phyloP scores from a whole-genome alignment of 129 eudicot species.

The carrot (Daucus carota) region DNA sequence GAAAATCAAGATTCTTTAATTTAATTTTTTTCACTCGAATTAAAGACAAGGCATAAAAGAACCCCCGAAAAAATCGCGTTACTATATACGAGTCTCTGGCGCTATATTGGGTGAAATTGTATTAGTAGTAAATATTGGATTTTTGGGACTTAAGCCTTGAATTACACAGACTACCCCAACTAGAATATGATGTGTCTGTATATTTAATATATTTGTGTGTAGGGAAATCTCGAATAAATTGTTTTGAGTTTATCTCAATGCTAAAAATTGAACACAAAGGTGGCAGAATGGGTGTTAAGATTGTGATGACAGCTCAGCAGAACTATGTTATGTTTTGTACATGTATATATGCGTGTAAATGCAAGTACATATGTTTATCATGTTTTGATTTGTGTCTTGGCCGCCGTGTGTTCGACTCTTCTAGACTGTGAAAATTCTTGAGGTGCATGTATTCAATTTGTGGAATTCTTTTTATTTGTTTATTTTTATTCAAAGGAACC shows the following conservation, averaged over 20 bases:
- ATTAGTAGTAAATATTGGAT: not conserved
- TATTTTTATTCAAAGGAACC: too few relatives aligned
- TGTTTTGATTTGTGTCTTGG: too few relatives aligned
- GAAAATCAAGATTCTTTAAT: not conserved
- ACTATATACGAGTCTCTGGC: not conserved
- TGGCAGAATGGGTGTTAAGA: not conserved
- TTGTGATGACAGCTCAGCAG: slow-evolving; percentile 1
- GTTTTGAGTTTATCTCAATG: not conserved
- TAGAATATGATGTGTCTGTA: not conserved
- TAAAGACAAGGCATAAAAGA: not conserved
- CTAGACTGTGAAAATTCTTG: too few relatives aligned
- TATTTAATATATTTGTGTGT: not conserved
- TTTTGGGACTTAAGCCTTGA: not conserved
- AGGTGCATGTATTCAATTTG: too few relatives aligned
- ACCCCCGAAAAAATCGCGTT: not conserved
- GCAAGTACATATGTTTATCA: too few relatives aligned
- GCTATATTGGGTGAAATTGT: not conserved
- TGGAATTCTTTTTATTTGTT: too few relatives aligned
- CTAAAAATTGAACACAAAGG: slow-evolving; percentile 8
- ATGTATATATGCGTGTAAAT: too few relatives aligned
- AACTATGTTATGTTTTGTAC: not conserved
- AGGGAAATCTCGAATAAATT: too few relatives aligned
- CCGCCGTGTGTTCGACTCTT: too few relatives aligned
- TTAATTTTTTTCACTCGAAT: too few relatives aligned
- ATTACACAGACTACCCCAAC: not conserved